Evolutionary conservation across 345 rosid species (phyloP), one percentile per base, ranked within the genome.

Genomic region (Brassica cretica): DNA sequence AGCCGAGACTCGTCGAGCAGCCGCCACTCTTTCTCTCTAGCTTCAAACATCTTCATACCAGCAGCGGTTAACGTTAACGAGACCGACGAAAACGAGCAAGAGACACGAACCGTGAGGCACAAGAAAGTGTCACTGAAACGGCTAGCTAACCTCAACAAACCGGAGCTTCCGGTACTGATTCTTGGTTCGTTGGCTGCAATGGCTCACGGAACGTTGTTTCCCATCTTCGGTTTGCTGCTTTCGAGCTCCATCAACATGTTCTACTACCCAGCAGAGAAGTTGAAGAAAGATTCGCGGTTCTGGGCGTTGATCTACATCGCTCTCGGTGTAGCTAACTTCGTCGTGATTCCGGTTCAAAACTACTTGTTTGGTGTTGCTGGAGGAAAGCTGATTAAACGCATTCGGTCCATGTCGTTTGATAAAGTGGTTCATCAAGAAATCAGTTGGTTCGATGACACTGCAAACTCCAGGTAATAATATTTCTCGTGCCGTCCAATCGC

Each of bases 371-470:
- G 94, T 29, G 19, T 92, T 24, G 98, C 96, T 2, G 98, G 98
- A 6, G 90, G 96, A n/a, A 89, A 83, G 56, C 65, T 94, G 82
- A 87, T 94, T 6, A 79, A 82, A 79, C 82, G 97, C 68, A 90
- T 92, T 33, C 84, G 98, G 12, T 78, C 88, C 12, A 62, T 86
- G 87, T 84, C 89, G 0, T 94, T 94, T 73, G 87, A 88, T 78
- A 90, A 88, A 78, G 89, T 91, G 19, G 97, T 89, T 46, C 91
- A 89, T 82, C 96, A 91, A 76, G 87, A 91, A 59, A 91, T 94
- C 64, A 84, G 92, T 77, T 94, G 96, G 94, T 94, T 94, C 16
- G 98, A 94, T 64, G 93, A 89, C 72, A 82, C 93, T 59, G 76
- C 85, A 16, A 92, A 94, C 70, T 84, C 98, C 5, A 93, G 83